Conservation (phyloP, 257 asterid genomes). For the Solanum pinnatisectum region DNA sequence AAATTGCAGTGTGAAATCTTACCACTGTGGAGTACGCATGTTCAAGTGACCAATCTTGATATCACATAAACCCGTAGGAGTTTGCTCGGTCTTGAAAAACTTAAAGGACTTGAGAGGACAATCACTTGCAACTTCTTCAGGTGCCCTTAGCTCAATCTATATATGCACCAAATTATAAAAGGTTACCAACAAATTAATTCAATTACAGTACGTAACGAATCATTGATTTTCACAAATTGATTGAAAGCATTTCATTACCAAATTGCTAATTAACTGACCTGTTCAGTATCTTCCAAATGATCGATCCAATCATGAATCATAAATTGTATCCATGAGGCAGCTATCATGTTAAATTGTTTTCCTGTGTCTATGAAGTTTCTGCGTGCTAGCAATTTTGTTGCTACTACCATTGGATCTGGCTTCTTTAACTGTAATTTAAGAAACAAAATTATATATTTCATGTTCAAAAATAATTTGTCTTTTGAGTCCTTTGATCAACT, state of each 20-base stretch:
- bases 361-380: slow-evolving; percentile 23
- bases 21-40: slow-evolving; percentile 62
- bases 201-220: not conserved
- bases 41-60: slow-evolving; percentile 36
- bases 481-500: no score
- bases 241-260: not conserved
- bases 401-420: slow-evolving; percentile 5
- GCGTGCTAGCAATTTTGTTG: not conserved
- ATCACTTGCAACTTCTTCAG: slow-evolving; percentile 32
- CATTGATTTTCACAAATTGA: not conserved
- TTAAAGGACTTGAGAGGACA: slow-evolving; percentile 54
- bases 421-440: slow-evolving; percentile 14
- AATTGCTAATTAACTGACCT: slow-evolving; percentile 14
- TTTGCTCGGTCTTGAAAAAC: slow-evolving; percentile 38
- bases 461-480: not conserved
- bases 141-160: slow-evolving; percentile 39
- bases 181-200: not conserved
- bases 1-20: not conserved
- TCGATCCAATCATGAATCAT: slow-evolving; percentile 75
- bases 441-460: not conserved
- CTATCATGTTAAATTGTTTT: slow-evolving; percentile 59
- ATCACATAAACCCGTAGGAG: slow-evolving; percentile 15
- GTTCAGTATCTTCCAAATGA: slow-evolving; percentile 39
- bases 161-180: no score
- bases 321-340: slow-evolving; percentile 68